Evolutionary conservation across 164 flowering plant species (phyloP).

Genomic region (Stephania japonica): DNA sequence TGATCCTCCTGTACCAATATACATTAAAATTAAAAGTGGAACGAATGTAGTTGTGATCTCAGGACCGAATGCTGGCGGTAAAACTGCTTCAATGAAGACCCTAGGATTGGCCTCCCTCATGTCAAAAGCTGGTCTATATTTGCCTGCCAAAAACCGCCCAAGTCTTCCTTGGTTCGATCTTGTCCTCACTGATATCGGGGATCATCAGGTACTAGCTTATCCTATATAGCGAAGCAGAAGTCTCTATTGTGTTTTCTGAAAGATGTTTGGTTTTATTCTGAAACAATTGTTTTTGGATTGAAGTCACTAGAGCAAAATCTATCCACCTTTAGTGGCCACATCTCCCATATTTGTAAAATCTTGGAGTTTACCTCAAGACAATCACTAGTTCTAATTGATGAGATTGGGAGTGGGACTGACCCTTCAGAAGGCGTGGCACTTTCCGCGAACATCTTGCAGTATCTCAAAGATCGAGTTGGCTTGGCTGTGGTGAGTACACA

Average conservation of each 20-base stretch:
- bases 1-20: conserved; percentile 69
- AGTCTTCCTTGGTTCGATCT: conserved; percentile 90
- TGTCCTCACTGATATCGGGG: conserved; percentile 91
- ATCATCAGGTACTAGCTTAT: conserved; percentile 71
- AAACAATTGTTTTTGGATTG: conserved; percentile 37
- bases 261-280: conserved; percentile 25
- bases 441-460: conserved; percentile 74
- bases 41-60: conserved; percentile 81
- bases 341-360: conserved; percentile 64
- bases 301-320: conserved; percentile 93
- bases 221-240: conserved; percentile 25
- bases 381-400: conserved; percentile 89
- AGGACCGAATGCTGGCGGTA: conserved; percentile 96
- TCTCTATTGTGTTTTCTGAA: conserved; percentile 20
- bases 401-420: conserved; percentile 94
- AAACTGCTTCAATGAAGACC: conserved; percentile 96
- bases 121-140: conserved; percentile 91
- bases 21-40: conserved; percentile 50
- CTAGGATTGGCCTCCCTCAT: conserved; percentile 80
- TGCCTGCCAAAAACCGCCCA: conserved; percentile 64
- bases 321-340: conserved; percentile 95
- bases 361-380: conserved; percentile 63
- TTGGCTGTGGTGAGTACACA: conserved; percentile 89
- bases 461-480: conserved; percentile 56
- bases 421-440: conserved; percentile 98